Evolutionary conservation across 352 stramenopile genomes (phyloP).

Genomic region (Pythium volutum): DNA sequence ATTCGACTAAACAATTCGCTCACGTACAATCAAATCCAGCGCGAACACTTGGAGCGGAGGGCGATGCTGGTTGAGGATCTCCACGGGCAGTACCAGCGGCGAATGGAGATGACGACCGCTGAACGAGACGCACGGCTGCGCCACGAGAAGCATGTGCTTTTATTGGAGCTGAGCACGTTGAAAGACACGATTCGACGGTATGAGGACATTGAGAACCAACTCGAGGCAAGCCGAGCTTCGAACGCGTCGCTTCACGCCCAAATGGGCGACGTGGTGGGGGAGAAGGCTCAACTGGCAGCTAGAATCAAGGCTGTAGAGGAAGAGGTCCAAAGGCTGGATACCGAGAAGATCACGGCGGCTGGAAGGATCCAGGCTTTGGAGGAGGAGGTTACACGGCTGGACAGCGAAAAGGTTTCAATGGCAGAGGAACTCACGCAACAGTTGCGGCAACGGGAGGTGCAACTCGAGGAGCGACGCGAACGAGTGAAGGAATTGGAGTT

Average conservation of each 20-base stretch:
- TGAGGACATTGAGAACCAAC: slow-evolving; percentile 35
- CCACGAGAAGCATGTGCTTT: slow-evolving; percentile 42
- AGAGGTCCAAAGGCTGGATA: slow-evolving; percentile 1
- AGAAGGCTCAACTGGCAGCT: slow-evolving; percentile 1
- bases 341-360: not conserved
- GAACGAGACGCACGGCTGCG: slow-evolving; percentile 48
- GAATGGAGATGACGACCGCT: slow-evolving; percentile 31
- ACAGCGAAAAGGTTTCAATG: not conserved
- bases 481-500: not conserved
- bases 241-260: slow-evolving; percentile 8
- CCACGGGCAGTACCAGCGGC: slow-evolving; percentile 29
- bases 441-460: not conserved
- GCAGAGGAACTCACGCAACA: not conserved
- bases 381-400: not conserved
- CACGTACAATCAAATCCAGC: slow-evolving; percentile 26
- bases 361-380: not conserved
- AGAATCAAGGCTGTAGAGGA: not conserved
- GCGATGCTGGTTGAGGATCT: slow-evolving; percentile 50
- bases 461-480: slow-evolving; percentile 1
- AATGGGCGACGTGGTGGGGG: not conserved
- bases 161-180: slow-evolving; percentile 38
- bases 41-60: slow-evolving; percentile 34
- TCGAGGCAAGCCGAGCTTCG: slow-evolving; percentile 17
- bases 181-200: slow-evolving; percentile 43
- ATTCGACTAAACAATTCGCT: slow-evolving; percentile 53